phyloP scores from a whole-genome alignment of 768 basidiomycete species.

The Lentinula lateritia region DNA sequence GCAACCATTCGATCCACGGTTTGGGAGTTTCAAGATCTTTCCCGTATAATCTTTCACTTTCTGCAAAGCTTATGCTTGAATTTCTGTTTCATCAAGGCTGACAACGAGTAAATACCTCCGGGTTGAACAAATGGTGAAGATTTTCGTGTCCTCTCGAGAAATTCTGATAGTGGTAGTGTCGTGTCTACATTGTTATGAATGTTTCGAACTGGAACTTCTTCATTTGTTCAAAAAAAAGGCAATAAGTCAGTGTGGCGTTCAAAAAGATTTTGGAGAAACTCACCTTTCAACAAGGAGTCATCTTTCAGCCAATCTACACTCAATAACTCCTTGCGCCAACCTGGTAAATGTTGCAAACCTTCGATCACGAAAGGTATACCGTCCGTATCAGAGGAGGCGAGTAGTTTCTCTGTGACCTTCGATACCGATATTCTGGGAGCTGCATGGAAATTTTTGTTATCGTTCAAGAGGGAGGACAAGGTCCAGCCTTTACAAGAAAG shows the following conservation, averaged over 20 bases:
- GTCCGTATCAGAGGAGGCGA: constrained; percentile 39
- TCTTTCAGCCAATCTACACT: background rate
- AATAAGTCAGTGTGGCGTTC: background rate
- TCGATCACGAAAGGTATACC: constrained; percentile 64
- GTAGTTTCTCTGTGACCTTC: constrained; percentile 21
- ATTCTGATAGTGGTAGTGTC: constrained; percentile 43
- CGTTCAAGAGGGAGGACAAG: constrained; percentile 30
- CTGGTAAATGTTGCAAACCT: constrained; percentile 46
- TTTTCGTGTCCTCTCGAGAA: constrained; percentile 40
- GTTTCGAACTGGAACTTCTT: constrained; percentile 61
- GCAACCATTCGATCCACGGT: constrained; percentile 61
- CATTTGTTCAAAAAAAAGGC: no score
- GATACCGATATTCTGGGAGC: constrained; percentile 33
- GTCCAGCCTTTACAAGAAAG: constrained; percentile 49
- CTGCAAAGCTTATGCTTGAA: constrained; percentile 25
- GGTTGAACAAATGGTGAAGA: constrained; percentile 26
- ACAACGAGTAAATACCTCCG: constrained; percentile 38
- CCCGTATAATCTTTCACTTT: constrained; percentile 62
- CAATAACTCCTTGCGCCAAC: constrained; percentile 36
- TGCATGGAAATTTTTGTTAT: constrained; percentile 34
- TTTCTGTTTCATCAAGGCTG: constrained; percentile 3
- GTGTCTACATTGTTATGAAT: constrained; percentile 53
- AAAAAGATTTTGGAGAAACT: background rate
- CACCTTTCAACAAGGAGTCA: background rate
- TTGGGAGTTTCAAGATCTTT: constrained; percentile 72